Evolutionary conservation across 176 grass and related monocot species (phyloP).

Genomic region (Neostapfia colusana): DNA sequence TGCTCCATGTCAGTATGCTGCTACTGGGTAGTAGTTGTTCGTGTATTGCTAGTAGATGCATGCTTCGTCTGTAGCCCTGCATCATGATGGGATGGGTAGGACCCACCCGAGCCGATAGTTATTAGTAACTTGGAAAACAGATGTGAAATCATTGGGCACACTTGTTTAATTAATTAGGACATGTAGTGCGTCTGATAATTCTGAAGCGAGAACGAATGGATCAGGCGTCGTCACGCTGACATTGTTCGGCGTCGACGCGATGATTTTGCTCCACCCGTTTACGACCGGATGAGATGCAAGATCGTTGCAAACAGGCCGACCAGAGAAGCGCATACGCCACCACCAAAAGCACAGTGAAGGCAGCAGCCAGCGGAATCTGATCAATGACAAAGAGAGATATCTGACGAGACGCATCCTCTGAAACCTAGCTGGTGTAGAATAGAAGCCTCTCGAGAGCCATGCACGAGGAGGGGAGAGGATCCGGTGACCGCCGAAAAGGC

Average conservation of each 20-base stretch:
- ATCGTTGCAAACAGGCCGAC: background rate
- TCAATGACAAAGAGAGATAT: slow-evolving; percentile 1
- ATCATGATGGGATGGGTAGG: no score
- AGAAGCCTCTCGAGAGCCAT: slow-evolving; percentile 24
- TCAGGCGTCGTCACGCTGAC: background rate
- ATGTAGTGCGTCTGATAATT: no score
- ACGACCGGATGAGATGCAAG: background rate
- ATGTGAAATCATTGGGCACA: background rate
- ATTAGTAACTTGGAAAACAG: no score
- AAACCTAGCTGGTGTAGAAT: slow-evolving; percentile 5
- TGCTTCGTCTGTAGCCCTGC: no score
- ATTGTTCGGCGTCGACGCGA: background rate
- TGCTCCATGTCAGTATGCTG: background rate
- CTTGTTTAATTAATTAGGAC: background rate
- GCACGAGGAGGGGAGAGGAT: no score
- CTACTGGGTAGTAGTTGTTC: background rate
- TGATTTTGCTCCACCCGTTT: background rate
- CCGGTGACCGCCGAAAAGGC: slow-evolving; percentile 33
- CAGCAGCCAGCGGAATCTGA: background rate
- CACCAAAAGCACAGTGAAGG: no score
- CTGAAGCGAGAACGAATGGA: background rate
- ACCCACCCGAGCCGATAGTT: no score
- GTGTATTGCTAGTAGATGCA: background rate
- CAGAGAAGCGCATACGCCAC: background rate
- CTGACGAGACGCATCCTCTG: slow-evolving; percentile 6